Evolutionary conservation across 1,284 basidiomycete species (phyloP), one percentile per base, ranked within the genome.

Genomic region (Ceratobasidium sp.): DNA sequence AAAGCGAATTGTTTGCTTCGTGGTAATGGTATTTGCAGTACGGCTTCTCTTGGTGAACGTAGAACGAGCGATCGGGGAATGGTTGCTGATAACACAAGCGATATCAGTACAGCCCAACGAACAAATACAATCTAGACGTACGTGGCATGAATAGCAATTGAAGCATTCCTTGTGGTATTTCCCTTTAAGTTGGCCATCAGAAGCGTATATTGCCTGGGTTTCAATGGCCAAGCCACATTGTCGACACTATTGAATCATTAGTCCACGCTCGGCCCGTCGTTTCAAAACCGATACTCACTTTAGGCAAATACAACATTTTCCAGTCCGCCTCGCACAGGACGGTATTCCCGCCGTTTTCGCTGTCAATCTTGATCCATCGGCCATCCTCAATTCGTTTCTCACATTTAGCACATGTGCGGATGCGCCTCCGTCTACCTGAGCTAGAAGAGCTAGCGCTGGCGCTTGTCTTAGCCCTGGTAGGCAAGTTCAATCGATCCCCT

Each of bases 221-320:
- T 97, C 95, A 66, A 97, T 97, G 0, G 93, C 89, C 41, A 90
- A 80, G 79, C 89, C 89, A 83, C 95, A 96, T 66, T 93, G 87
- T 47, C 95, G 92, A 81, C 95, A 96, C 93, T 94, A 78, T 73
- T 48, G 27, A 67, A 65, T 7, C 51, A 54, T 67, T 41, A 76
- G 72, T 77, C 63, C 76, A 77, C 17, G 54, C 47, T 78, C 66
- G 76, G n/a, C 11, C 36, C 36, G 6, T 41, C 57, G 71, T n/a
- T 57, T 65, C 9, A 29, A 47, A 47, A n/a, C n/a, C 54, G 75
- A 67, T 76, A 79, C 84, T 76, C 77, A 93, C 93, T 87, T 94
- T 95, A 73, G 95, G 95, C 78, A 97, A 82, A 85, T 97, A 97
- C 90, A 96, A 92, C 80, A 93, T 91, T 86, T 96, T 96, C 95